Evolutionary conservation across 345 rosid species (phyloP), one percentile per base, ranked within the genome.

Genomic region (Salix dunnii): DNA sequence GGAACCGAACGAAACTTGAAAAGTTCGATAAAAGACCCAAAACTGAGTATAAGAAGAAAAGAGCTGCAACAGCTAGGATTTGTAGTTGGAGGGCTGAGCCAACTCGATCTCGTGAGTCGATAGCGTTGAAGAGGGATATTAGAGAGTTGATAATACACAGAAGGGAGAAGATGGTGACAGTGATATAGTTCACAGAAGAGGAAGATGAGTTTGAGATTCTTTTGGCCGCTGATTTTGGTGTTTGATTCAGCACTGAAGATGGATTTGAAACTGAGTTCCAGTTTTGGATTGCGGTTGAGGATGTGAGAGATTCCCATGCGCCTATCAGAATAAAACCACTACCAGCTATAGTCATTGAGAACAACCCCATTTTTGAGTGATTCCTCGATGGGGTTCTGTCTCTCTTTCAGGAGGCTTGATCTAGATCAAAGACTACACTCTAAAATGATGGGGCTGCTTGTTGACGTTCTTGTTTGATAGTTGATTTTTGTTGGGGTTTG

Each of bases 21-120:
- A 79, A 70, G 71, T 68, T 75, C 6, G 83, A 77, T 6, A 86
- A 75, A 66, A 89, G 51, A 21, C 91, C 90, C 76, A 88, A 36
- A 66, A 88, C 72, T 38, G 99, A 84, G 83, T 88, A 95, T 13
- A 91, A 69, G 62, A 88, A 53, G 77, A 95, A 95, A 48, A 91
- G 84, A 36, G 80, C 74, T 21, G 90, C 84, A 65, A 90, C 80
- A 1, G 93, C 87, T 16, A 91, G 68, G 72, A 88, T 81, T 86
- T 91, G 99, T 18, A 92, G 79, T 55, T 91, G 99, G 38, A 90
- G 83, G 79, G 81, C 86, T 2, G 87, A 88, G 25, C 98, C 98
- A 71, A 96, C 85, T 74, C 88, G 78, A 76, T 96, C 96, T 0
- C 49, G 66, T 9, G 90, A 84, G 67, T 71, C 62, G 78, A 85